Conservation (phyloP, 345 rosid species). For the Abelmoschus esculentus region DNA sequence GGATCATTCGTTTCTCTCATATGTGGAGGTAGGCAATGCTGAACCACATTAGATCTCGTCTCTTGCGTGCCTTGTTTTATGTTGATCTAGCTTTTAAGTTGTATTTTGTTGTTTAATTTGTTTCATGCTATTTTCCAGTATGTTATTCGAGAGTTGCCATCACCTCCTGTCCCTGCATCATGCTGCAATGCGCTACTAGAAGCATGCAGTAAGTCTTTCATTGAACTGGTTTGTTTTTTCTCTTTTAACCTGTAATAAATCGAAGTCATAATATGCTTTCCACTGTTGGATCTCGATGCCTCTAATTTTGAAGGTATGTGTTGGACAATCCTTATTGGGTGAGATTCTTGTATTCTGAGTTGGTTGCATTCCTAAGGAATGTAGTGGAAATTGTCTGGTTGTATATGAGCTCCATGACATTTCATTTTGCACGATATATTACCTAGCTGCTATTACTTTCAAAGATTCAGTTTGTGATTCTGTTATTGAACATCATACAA, state of each 20-base stretch:
- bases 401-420: background rate
- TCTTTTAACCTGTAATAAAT: conserved; percentile 4
- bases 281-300: background rate
- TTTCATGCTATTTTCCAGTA: conserved; percentile 42
- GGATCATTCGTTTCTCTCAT: no score
- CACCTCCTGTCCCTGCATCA: conserved; percentile 97
- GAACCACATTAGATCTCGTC: no score
- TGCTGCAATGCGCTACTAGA: conserved; percentile 93
- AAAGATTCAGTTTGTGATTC: background rate
- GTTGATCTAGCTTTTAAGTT: no score
- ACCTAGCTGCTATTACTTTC: background rate
- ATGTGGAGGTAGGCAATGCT: no score
- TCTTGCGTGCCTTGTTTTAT: no score
- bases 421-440: conserved; percentile 6
- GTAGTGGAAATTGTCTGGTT: background rate
- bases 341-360: background rate
- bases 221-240: conserved; percentile 10
- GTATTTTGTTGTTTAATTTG: conserved; percentile 17
- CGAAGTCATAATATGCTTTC: background rate
- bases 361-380: background rate
- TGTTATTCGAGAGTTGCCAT: conserved; percentile 90
- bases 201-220: conserved; percentile 79
- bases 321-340: background rate
- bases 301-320: background rate
- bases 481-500: conserved; percentile 10